Conservation (phyloP, 202 grass and related monocot species). For the Digitaria exilis region DNA sequence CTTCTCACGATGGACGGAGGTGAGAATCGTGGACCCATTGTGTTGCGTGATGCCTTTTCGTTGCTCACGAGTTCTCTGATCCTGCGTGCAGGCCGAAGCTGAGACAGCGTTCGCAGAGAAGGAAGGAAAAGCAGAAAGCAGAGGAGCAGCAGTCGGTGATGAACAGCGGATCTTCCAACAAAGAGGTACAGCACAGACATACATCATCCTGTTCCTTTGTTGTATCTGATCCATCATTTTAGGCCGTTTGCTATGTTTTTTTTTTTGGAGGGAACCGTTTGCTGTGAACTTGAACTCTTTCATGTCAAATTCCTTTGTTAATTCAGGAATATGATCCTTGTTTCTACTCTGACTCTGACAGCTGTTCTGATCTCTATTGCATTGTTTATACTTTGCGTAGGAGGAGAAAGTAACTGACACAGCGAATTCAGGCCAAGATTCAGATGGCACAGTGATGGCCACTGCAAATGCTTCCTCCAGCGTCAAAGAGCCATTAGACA, state of each 20-base stretch:
- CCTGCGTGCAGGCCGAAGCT: conserved; percentile 16
- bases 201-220: not conserved
- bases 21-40: conserved; percentile 7
- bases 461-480: not conserved
- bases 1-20: conserved; percentile 39
- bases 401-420: not conserved
- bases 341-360: not conserved
- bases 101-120: conserved; percentile 40
- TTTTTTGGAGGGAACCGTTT: not conserved
- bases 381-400: not conserved
- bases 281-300: not conserved
- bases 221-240: not conserved
- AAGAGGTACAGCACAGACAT: conserved; percentile 3
- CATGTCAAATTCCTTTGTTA: not conserved
- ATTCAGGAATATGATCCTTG: not conserved
- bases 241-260: not conserved
- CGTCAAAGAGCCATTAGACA: not conserved
- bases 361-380: not conserved
- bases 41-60: not conserved
- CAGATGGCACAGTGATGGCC: not conserved
- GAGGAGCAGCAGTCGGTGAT: conserved; percentile 8
- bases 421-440: conserved; percentile 17
- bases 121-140: conserved; percentile 39
- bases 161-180: conserved; percentile 8
- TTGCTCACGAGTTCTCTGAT: conserved; percentile 8